A percentile compares a stretch with the other conserved stretches of the same genome.
Conservation (phyloP, 2,329 filamentous ascomycete species). For the Hypoxylon sp. region DNA sequence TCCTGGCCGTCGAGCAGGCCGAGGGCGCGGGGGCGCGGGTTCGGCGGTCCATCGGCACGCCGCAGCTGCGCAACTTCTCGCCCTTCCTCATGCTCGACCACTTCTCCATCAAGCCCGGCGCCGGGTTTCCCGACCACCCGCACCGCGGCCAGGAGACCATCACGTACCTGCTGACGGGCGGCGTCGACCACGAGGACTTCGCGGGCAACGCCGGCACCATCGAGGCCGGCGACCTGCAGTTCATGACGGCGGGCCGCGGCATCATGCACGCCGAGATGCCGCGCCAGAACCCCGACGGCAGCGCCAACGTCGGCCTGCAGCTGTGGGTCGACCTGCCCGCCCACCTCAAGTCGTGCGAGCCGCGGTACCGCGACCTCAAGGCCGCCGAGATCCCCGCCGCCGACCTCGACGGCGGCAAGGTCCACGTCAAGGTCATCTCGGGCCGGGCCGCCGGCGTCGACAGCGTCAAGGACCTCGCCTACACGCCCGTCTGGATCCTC, state of each 20-base stretch:
- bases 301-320: conserved; percentile 85
- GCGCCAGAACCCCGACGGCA: conserved; percentile 76
- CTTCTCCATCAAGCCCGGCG: conserved; percentile 80
- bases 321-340: conserved; percentile 93
- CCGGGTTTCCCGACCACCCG: conserved; percentile 91
- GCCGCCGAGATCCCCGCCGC: conserved; percentile 80
- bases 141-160: conserved; percentile 78
- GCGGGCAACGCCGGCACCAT: conserved; percentile 73
- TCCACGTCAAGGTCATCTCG: conserved; percentile 88
- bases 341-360: conserved; percentile 85
- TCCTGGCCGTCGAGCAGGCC: conserved; percentile 83
- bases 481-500: conserved; percentile 96
- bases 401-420: conserved; percentile 74
- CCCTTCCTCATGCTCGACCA: conserved; percentile 98
- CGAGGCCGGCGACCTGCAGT: conserved; percentile 87
- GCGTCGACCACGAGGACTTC: conserved; percentile 48
- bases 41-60: conserved; percentile 85
- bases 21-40: conserved; percentile 91
- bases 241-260: conserved; percentile 93
- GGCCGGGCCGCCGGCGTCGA: conserved; percentile 86
- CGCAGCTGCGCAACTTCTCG: conserved; percentile 82
- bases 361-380: conserved; percentile 86
- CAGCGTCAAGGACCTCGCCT: conserved; percentile 87
- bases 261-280: conserved; percentile 99
- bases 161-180: conserved; percentile 76